A percentile compares a stretch with the other conserved stretches of the same genome.
Evolutionary conservation across 306 rosid species (phyloP).

Genomic region (Malus orientalis): DNA sequence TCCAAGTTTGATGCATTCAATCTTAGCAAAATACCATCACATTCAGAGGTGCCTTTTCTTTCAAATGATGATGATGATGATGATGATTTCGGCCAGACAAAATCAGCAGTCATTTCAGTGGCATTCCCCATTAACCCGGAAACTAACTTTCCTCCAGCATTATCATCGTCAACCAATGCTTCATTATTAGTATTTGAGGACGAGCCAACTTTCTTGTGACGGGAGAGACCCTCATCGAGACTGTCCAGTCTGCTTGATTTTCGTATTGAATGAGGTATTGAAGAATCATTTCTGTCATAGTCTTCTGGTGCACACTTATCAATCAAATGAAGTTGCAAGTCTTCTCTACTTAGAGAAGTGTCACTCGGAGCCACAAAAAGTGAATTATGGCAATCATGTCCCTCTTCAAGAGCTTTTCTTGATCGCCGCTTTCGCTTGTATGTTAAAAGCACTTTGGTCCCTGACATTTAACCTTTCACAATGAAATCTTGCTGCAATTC

Average conservation of each 20-base stretch:
- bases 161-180: conserved; percentile 3
- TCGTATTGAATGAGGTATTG: conserved; percentile 17
- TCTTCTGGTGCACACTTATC: conserved; percentile 21
- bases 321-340: conserved; percentile 17
- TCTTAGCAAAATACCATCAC: conserved; percentile 12
- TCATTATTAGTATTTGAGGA: conserved; percentile 13
- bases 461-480: conserved; percentile 36
- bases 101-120: conserved; percentile 14
- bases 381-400: conserved; percentile 17
- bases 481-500: conserved; percentile 11
- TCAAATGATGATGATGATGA: conserved; percentile 16
- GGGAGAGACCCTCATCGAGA: conserved; percentile 22
- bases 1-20: conserved; percentile 25
- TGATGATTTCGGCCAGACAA: conserved; percentile 13
- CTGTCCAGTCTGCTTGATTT: conserved; percentile 13
- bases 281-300: conserved; percentile 22
- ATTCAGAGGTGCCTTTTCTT: conserved; percentile 16
- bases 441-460: conserved; percentile 48
- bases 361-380: conserved; percentile 11
- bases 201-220: conserved; percentile 4
- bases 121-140: conserved; percentile 15
- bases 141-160: conserved; percentile 14
- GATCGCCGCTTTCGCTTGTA: conserved; percentile 47
- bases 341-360: conserved; percentile 11
- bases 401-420: conserved; percentile 21